Evolutionary conservation across 2,329 filamentous ascomycete species (phyloP), one percentile per base, ranked within the genome.

Genomic region (Xylariaceae sp.): DNA sequence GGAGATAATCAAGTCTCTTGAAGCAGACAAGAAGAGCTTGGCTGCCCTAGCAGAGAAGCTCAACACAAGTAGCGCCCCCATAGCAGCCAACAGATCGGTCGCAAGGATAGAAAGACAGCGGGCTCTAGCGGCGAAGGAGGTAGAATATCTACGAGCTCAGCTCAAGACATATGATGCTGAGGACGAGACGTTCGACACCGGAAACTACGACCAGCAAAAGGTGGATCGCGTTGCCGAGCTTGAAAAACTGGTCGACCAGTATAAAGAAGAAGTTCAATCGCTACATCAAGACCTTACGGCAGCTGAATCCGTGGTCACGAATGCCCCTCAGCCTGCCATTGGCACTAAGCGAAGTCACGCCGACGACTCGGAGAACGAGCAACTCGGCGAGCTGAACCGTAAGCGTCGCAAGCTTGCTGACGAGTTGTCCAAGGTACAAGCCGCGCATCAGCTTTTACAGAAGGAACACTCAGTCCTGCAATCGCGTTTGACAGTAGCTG

Each of bases 141-240:
- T 93, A 1, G 90, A 96, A 52, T 95, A 95, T 60, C 76, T 98
- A 6, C 86, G 93, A 17, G 91, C 89, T 0, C 93, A 98, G 63
- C 75, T 97, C 41, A 90, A 90, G 65, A 85, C 87, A 0, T 85
- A 94, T 45, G 88, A 97, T 56, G 78, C 81, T 1, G 93, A 98
- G 63, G 90, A 97, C 55, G 79, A 81, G 39, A 90, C 90, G 0
- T 86, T 96, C 67, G 82, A 91, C 41, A 81, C 87, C 0, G 87
- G 89, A 26, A 81, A 79, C 33, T 84, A 86, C 40, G 88, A 98
- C 55, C 78, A 85, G 51, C 75, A 81, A 16, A 91, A 89, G 49
- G 70, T 76, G 0, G 74, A 83, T 47, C 84, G 89, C 17, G 83
- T 95, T 15, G 77, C 84, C 38, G 82, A 93, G 47, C 79, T 98